Conservation (phyloP, 1,284 basidiomycete genomes). For the Mycena citricolor region DNA sequence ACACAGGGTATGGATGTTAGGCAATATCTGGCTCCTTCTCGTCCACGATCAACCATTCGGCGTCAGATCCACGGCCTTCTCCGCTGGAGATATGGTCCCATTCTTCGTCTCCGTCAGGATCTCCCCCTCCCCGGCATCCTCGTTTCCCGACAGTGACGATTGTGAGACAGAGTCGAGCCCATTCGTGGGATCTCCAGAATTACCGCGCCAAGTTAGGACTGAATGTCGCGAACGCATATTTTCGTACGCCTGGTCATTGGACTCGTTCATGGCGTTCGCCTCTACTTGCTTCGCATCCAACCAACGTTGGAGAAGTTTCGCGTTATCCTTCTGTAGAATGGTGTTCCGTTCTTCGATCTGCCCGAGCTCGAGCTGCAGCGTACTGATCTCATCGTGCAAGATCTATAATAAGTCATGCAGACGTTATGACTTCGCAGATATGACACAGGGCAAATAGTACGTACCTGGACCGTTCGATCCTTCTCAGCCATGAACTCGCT, state of each 20-base stretch:
- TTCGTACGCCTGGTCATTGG: constrained; percentile 81
- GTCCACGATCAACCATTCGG: constrained; percentile 83
- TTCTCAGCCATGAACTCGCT: constrained; percentile 84
- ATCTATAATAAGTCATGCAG: constrained; percentile 50
- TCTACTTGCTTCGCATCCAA: constrained; percentile 92
- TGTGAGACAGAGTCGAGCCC: constrained; percentile 30
- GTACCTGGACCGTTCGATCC: constrained; percentile 83
- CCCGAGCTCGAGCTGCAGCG: constrained; percentile 85
- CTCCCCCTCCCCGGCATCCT: constrained; percentile 50
- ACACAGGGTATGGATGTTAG: constrained; percentile 26
- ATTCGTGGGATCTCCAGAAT: constrained; percentile 37
- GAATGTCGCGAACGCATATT: constrained; percentile 72
- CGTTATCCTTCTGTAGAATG: constrained; percentile 88
- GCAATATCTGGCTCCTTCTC: constrained; percentile 28
- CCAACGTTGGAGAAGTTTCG: constrained; percentile 92
- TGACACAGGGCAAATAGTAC: constrained; percentile 21
- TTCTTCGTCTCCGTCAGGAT: constrained; percentile 58
- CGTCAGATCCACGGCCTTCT: constrained; percentile 72
- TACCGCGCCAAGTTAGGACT: constrained; percentile 53
- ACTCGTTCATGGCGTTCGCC: constrained; percentile 94
- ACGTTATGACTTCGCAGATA: not conserved
- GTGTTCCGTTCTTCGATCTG: constrained; percentile 88
- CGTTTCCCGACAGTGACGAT: constrained; percentile 67
- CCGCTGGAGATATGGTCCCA: constrained; percentile 68
- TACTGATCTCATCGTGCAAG: constrained; percentile 91